Percentiles rank a stretch among this genome's conserved stretches.
These are phyloP conservation scores for Podospora tetraspora DNA, from an alignment of 495 filamentous ascomycete genomes.

Conservation along the genomic window DNA sequence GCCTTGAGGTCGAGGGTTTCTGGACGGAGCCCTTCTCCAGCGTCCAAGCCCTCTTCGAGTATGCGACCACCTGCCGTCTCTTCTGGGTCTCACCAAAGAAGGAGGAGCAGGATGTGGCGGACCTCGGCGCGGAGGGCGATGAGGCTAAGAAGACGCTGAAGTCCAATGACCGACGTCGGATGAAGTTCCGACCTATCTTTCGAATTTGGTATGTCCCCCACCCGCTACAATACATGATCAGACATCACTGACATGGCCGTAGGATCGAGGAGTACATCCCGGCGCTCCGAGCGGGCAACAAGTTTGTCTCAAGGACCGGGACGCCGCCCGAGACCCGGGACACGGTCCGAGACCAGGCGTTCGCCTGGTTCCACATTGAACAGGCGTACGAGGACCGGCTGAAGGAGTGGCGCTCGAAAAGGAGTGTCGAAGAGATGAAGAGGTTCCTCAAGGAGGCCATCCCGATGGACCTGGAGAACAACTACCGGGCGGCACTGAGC, in stretches of 20 bases:
- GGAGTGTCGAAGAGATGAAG: slow-evolving; percentile 26
- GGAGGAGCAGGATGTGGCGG: slow-evolving; percentile 15
- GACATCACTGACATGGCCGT: not conserved
- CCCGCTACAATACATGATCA: not conserved
- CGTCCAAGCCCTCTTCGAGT: slow-evolving; percentile 52
- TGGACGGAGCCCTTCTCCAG: slow-evolving; percentile 46
- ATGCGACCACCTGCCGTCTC: slow-evolving; percentile 46
- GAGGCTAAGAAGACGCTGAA: slow-evolving; percentile 41
- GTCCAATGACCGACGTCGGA: slow-evolving; percentile 45
- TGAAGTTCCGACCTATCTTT: slow-evolving; percentile 45
- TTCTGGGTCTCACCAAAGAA: slow-evolving; percentile 39
- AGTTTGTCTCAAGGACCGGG: slow-evolving; percentile 12
- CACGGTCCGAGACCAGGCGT: slow-evolving; percentile 30
- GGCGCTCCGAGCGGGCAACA: slow-evolving; percentile 29
- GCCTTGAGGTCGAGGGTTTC: slow-evolving; percentile 39
- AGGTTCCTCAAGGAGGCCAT: slow-evolving; percentile 32
- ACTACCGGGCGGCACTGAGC: slow-evolving; percentile 22
- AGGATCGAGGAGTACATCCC: slow-evolving; percentile 53
- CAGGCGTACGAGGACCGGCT: slow-evolving; percentile 23
- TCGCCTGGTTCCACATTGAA: slow-evolving; percentile 31
- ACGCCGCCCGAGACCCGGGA: slow-evolving; percentile 20
- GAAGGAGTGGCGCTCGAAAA: slow-evolving; percentile 27
- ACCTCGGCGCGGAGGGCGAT: slow-evolving; percentile 18
- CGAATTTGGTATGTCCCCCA: slow-evolving; percentile 25
- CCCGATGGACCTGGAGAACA: slow-evolving; percentile 16